Percentiles rank a stretch among this genome's conserved stretches.
Evolutionary conservation across 2,329 filamentous ascomycete species (phyloP).

Genomic region (Colletotrichum filicis): DNA sequence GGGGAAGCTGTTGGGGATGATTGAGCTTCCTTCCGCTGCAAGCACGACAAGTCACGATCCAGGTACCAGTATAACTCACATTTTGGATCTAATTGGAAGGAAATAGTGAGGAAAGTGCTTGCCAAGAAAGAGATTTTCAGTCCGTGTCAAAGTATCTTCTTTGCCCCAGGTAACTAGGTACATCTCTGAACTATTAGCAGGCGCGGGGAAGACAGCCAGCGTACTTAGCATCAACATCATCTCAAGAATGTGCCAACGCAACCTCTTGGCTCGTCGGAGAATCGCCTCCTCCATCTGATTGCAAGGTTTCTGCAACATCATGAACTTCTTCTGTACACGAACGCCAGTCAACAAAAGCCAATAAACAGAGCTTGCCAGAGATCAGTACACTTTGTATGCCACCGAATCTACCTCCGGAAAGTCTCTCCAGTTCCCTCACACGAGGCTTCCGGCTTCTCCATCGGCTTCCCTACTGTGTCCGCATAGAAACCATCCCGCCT

Average conservation of each 20-base stretch:
- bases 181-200: neutral
- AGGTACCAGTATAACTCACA: no score
- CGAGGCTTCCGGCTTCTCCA: neutral
- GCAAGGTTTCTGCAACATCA: neutral
- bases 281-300: neutral
- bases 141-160: neutral
- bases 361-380: neutral
- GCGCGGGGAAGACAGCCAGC: neutral
- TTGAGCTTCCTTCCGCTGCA: neutral
- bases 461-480: neutral
- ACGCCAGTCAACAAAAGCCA: neutral
- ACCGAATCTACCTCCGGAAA: neutral
- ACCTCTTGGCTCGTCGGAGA: neutral
- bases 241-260: neutral
- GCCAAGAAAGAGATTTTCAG: neutral
- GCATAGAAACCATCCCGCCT: slow-evolving; percentile 20
- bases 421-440: neutral
- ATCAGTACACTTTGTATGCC: neutral
- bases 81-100: neutral
- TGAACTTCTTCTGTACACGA: neutral
- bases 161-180: neutral
- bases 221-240: neutral
- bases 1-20: neutral
- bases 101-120: neutral
- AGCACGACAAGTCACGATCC: no score